Evolutionary conservation across 2,329 filamentous ascomycete genomes (phyloP).

Genomic region (Aureobasidium sp.): DNA sequence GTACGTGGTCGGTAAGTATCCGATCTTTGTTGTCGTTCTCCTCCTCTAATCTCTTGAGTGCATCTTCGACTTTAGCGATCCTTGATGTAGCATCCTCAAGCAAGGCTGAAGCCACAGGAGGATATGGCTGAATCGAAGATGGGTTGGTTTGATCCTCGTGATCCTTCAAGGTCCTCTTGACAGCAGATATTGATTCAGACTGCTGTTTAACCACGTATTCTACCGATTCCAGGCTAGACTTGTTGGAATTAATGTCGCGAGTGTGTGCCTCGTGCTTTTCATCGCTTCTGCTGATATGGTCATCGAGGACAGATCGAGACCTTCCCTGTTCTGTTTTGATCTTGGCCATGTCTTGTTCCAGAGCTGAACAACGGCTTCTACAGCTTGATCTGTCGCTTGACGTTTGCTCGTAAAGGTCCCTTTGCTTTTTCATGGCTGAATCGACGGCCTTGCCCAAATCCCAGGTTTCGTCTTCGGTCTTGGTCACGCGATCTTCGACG

Average conservation of each 20-base stretch:
- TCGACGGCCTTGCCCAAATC: neutral
- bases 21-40: no score
- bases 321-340: neutral
- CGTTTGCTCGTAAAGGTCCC: neutral
- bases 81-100: no score
- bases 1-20: no score
- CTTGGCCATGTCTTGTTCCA: neutral
- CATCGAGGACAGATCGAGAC: neutral
- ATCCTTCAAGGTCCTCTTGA: no score
- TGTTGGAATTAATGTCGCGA: neutral
- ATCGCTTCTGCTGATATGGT: neutral
- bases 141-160: no score
- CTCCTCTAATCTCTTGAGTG: no score
- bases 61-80: no score
- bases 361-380: neutral
- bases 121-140: no score
- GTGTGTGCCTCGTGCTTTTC: neutral
- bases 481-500: neutral
- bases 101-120: no score
- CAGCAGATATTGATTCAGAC: no score
- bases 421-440: neutral
- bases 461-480: neutral
- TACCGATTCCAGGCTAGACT: neutral
- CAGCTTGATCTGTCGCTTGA: neutral
- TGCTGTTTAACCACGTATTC: no score